phyloP scores from a whole-genome alignment of 1,139 yeast species.

The Pichia sp. region DNA sequence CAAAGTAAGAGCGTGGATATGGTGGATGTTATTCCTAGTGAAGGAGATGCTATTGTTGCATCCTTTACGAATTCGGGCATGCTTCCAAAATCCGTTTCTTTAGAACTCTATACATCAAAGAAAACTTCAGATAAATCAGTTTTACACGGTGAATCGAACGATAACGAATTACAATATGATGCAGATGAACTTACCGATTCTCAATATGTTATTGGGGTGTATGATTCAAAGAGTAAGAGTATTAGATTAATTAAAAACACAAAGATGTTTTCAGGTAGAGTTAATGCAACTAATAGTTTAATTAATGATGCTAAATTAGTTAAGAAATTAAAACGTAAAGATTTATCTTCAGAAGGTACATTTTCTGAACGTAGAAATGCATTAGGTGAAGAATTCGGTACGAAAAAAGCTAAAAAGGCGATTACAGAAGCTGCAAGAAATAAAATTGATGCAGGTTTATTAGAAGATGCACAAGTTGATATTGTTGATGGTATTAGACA shows the following conservation, averaged over 20 bases:
- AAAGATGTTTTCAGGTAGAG: constrained; percentile 15
- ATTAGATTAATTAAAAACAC: constrained; percentile 44
- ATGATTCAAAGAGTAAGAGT: constrained; percentile 53
- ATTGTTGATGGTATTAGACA: constrained; percentile 75
- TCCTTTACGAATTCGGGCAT: constrained; percentile 71
- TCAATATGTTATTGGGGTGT: constrained; percentile 50
- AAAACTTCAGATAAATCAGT: constrained; percentile 26
- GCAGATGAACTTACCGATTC: constrained; percentile 44
- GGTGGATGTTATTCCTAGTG: constrained; percentile 20
- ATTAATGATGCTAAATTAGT: constrained; percentile 15
- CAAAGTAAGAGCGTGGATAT: background rate
- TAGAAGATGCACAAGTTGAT: constrained; percentile 57
- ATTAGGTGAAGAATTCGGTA: constrained; percentile 94
- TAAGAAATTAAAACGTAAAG: constrained; percentile 12
- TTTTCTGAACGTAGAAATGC: constrained; percentile 57
- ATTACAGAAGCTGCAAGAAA: constrained; percentile 76
- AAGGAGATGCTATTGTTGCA: constrained; percentile 28
- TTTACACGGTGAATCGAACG: constrained; percentile 71
- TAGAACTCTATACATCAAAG: constrained; percentile 45
- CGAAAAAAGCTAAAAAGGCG: constrained; percentile 91
- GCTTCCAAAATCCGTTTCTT: constrained; percentile 52
- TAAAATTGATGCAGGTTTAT: constrained; percentile 74
- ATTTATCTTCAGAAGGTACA: constrained; percentile 10
- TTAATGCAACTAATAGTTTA: constrained; percentile 9
- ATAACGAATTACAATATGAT: constrained; percentile 55